Conservation (phyloP, 805 yeast species). For the Kuraishia hungarica region DNA sequence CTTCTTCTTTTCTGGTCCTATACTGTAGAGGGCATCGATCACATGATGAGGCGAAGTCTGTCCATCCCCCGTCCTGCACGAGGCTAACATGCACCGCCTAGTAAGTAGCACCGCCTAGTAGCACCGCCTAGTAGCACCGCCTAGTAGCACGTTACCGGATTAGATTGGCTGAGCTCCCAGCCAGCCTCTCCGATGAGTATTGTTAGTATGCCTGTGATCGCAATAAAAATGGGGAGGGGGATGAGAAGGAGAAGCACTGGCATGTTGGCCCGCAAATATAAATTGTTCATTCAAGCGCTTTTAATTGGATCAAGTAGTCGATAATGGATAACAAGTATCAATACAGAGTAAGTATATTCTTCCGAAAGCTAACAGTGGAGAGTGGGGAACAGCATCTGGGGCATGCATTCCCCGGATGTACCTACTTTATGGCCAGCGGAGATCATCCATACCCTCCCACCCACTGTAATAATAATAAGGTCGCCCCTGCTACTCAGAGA, state of each 20-base stretch:
- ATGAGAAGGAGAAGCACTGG: not conserved
- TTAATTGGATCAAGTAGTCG: not conserved
- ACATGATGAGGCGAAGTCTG: not conserved
- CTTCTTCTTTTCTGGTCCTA: not conserved
- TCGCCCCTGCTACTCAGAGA: no score
- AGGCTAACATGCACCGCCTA: not conserved
- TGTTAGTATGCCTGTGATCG: no score
- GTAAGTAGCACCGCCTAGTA: no score
- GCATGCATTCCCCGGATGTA: no score
- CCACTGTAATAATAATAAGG: no score
- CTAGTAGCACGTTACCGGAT: not conserved
- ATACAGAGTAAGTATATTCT: not conserved
- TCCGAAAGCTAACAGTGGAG: not conserved
- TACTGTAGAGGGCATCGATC: not conserved
- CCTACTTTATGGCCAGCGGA: no score
- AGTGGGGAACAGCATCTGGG: no score
- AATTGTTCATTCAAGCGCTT: not conserved
- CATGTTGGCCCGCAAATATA: not conserved
- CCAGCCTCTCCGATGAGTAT: not conserved
- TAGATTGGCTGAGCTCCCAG: not conserved
- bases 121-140: no score
- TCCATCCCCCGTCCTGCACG: not conserved
- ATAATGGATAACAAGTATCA: not conserved
- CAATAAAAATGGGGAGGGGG: not conserved
- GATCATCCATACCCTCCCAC: no score